Conservation (phyloP, 2,329 filamentous ascomycete genomes). For the Xylariaceae sp. region DNA sequence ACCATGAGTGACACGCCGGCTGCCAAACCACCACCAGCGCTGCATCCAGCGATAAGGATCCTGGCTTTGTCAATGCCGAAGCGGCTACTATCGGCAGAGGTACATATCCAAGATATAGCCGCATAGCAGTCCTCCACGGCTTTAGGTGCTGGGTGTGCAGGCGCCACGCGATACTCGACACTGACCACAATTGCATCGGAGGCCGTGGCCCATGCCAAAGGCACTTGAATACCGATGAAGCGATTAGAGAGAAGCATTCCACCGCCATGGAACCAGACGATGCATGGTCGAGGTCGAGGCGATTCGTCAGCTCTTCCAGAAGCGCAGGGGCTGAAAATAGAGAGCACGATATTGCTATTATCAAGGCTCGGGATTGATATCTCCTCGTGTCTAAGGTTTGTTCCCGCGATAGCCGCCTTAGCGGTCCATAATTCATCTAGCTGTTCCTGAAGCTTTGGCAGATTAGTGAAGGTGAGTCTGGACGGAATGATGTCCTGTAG, state of each 20-base stretch:
- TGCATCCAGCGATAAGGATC: slow-evolving; percentile 2
- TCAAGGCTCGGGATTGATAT: too few relatives aligned
- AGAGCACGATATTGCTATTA: too few relatives aligned
- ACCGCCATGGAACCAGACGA: too few relatives aligned
- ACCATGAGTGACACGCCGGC: neutral
- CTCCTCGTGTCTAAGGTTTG: too few relatives aligned
- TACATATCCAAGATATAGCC: slow-evolving; percentile 1
- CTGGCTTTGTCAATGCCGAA: slow-evolving; percentile 1
- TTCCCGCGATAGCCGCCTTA: too few relatives aligned
- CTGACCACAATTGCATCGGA: neutral
- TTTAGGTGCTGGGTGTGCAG: neutral
- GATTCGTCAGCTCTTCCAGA: too few relatives aligned
- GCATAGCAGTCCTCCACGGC: slow-evolving; percentile 4
- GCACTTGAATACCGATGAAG: neutral
- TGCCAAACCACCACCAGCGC: slow-evolving; percentile 2
- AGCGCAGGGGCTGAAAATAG: too few relatives aligned
- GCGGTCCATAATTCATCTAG: too few relatives aligned
- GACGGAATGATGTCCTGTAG: too few relatives aligned
- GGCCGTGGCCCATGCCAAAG: neutral
- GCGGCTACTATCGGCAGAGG: neutral
- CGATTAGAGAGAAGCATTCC: slow-evolving; percentile 4
- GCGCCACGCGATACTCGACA: slow-evolving; percentile 5
- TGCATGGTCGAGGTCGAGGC: too few relatives aligned
- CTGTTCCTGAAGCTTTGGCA: too few relatives aligned
- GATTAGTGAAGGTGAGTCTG: too few relatives aligned